Conservation (phyloP, 352 stramenopile species). For the Phytopythium vexans region DNA sequence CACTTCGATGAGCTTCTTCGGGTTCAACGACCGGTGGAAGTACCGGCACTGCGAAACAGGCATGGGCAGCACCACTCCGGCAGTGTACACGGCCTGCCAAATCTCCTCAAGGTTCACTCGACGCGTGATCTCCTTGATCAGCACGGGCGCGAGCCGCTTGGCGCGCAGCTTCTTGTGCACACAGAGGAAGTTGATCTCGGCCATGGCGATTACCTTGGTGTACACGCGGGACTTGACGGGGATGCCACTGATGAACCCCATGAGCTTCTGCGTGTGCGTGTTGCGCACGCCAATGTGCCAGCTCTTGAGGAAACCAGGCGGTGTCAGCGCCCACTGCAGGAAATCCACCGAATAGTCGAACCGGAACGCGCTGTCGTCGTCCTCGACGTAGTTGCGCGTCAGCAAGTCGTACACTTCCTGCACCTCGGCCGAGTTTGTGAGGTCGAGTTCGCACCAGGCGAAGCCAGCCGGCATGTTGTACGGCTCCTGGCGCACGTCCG, state of each 20-base stretch:
- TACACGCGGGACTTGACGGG: conserved; percentile 83
- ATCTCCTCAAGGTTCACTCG: conserved; percentile 93
- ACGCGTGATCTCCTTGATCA: conserved; percentile 99
- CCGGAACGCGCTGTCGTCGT: conserved; percentile 97
- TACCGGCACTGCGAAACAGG: conserved; percentile 94
- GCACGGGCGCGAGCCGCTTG: conserved; percentile 96
- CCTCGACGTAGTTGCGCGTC: conserved; percentile 98
- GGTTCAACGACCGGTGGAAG: conserved; percentile 97
- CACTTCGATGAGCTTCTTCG: conserved; percentile 98
- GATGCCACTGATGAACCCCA: conserved; percentile 97
- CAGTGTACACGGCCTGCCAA: conserved; percentile 98
- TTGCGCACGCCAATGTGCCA: conserved; percentile 97
- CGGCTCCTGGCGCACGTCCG: conserved; percentile 90
- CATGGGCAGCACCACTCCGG: conserved; percentile 95
- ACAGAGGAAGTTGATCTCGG: conserved; percentile 99
- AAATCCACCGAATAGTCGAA: conserved; percentile 89
- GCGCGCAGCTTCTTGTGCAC: conserved; percentile 97
- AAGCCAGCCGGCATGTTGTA: conserved; percentile 97
- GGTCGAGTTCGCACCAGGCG: conserved; percentile 90
- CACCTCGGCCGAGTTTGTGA: conserved; percentile 68
- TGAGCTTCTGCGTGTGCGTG: conserved; percentile 89
- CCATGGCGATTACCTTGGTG: conserved; percentile 48
- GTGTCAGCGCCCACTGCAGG: conserved; percentile 90
- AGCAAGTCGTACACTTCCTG: conserved; percentile 97
- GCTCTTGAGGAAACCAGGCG: conserved; percentile 89